These are phyloP conservation scores for Pseudogymnoascus sp. DNA, from an alignment of 2,329 filamentous ascomycete species.

Conservation along the genomic window DNA sequence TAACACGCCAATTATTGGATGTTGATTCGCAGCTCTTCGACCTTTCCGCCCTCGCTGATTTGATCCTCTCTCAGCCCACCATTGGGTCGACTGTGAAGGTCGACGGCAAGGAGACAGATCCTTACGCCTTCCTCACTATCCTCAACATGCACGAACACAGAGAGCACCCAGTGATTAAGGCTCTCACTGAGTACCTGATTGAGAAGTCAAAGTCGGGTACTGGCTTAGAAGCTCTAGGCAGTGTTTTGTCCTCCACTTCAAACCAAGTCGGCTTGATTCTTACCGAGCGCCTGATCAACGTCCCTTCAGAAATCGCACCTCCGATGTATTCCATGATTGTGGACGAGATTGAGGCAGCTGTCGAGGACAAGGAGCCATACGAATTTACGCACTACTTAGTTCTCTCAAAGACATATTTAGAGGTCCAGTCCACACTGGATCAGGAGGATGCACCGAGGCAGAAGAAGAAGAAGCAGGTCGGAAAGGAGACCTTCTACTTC, in stretches of 20 bases:
- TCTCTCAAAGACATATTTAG: constrained; percentile 84
- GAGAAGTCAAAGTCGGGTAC: constrained; percentile 44
- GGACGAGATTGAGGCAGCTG: constrained; percentile 81
- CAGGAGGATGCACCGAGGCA: constrained; percentile 53
- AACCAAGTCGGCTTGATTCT: constrained; percentile 73
- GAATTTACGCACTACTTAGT: constrained; percentile 89
- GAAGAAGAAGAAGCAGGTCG: constrained; percentile 59
- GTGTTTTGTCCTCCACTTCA: constrained; percentile 49
- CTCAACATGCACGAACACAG: constrained; percentile 76
- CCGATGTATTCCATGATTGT: constrained; percentile 92
- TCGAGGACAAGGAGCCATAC: constrained; percentile 88
- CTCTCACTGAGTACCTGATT: constrained; percentile 64
- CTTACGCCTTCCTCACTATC: constrained; percentile 86
- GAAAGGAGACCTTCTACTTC: constrained; percentile 72
- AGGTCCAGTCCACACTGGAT: constrained; percentile 76
- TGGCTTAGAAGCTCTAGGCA: constrained; percentile 48
- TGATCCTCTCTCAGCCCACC: constrained; percentile 78
- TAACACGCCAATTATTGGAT: constrained; percentile 88
- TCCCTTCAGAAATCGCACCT: constrained; percentile 85
- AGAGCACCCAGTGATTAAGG: constrained; percentile 64
- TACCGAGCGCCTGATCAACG: constrained; percentile 92
- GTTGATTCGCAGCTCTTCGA: constrained; percentile 80
- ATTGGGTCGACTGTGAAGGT: constrained; percentile 95
- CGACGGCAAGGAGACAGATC: constrained; percentile 87
- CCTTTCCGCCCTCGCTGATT: constrained; percentile 75